Conservation (phyloP, 129 eudicot genomes). For the Kitagawia praeruptora region DNA sequence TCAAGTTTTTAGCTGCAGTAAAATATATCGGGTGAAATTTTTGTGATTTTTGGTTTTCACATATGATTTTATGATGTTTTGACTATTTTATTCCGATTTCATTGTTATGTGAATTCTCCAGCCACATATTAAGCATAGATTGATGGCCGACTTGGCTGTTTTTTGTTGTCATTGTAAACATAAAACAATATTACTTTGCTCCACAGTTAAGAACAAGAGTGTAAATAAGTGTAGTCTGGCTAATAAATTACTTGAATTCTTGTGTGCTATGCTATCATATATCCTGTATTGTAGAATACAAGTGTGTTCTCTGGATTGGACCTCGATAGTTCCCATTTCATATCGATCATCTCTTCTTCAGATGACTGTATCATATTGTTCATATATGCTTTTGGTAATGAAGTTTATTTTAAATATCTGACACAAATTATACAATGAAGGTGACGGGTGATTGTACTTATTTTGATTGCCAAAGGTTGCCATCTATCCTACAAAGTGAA, state of each 20-base stretch:
- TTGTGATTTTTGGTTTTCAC: not conserved
- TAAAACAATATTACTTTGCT: not conserved
- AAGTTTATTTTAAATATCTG: not conserved
- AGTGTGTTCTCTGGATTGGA: not conserved
- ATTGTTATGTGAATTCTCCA: not conserved
- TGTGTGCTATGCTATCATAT: not conserved
- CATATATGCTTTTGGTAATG: not conserved
- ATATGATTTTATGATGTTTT: not conserved
- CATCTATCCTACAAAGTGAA: slow-evolving; percentile 41
- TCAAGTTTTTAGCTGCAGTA: not conserved
- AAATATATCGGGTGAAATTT: not conserved
- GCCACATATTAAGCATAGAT: not conserved
- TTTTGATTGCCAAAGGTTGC: slow-evolving; percentile 76
- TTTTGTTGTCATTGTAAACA: not conserved
- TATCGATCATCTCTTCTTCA: not conserved
- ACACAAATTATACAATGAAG: slow-evolving; percentile 29
- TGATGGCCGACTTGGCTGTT: not conserved
- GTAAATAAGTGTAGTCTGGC: not conserved
- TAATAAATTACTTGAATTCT: not conserved
- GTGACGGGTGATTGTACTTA: slow-evolving; percentile 96
- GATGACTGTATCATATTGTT: not conserved
- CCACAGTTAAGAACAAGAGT: not conserved
- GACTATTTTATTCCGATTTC: not conserved
- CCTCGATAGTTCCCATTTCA: not conserved
- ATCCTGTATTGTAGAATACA: not conserved